These are phyloP conservation scores for Tulasnella sp. DNA, from an alignment of 768 basidiomycete genomes.

Conservation along the genomic window DNA sequence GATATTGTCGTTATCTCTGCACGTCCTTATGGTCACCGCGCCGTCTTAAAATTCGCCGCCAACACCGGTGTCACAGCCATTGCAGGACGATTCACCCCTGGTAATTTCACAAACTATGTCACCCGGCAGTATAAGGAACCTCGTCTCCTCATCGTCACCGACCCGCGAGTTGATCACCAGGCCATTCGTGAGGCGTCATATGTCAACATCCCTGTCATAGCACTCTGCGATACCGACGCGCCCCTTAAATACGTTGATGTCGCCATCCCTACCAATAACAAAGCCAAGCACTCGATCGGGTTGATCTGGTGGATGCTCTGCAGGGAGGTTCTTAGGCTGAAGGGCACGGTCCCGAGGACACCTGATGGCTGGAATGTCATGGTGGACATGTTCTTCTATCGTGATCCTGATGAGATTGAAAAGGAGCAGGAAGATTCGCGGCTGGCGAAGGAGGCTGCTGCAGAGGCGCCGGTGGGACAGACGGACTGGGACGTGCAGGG, in stretches of 20 bases:
- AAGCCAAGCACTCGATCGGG: conserved; percentile 93
- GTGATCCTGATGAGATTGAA: conserved; percentile 98
- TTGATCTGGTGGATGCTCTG: conserved; percentile 96
- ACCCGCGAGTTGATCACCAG: conserved; percentile 99
- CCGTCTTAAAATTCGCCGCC: conserved; percentile 95
- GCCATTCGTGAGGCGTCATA: conserved; percentile 99
- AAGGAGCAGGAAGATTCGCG: conserved; percentile 93
- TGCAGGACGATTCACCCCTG: conserved; percentile 98
- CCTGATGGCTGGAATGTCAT: conserved; percentile 94
- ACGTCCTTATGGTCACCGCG: conserved; percentile 97
- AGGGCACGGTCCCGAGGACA: conserved; percentile 86
- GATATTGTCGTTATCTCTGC: conserved; percentile 98
- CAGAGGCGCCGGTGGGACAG: conserved; percentile 35
- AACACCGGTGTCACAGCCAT: conserved; percentile 98
- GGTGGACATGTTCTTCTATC: conserved; percentile 99
- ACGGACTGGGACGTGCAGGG: conserved; percentile 55
- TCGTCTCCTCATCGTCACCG: conserved; percentile 94
- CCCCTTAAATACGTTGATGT: conserved; percentile 96
- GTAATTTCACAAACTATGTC: conserved; percentile 99
- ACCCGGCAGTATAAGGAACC: conserved; percentile 99
- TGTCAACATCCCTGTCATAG: conserved; percentile 99
- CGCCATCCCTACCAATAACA: conserved; percentile 99
- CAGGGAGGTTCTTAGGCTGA: conserved; percentile 91
- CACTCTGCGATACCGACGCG: conserved; percentile 97
- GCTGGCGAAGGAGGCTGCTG: conserved; percentile 62